Evolutionary conservation across 139 green algal genomes (phyloP).

Genomic region (Tetradesmus obliquus): DNA sequence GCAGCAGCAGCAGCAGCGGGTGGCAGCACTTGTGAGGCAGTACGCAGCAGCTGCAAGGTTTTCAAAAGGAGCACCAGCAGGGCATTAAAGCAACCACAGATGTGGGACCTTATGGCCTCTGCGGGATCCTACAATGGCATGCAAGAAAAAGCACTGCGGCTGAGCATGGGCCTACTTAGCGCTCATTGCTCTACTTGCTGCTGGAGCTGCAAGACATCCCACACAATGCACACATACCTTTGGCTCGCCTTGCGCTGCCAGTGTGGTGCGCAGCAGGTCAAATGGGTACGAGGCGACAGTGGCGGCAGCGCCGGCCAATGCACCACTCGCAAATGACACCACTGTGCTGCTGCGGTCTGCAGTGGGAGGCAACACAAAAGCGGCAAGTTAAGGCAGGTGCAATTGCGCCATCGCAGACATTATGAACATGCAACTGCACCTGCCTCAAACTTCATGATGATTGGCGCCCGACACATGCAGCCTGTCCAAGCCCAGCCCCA

Average conservation of each 20-base stretch:
- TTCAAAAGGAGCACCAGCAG: too few relatives aligned
- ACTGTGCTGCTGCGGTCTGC: conserved; percentile 38
- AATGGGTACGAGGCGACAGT: conserved; percentile 98
- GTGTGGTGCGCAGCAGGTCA: conserved; percentile 96
- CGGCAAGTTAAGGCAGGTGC: background rate
- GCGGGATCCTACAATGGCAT: background rate
- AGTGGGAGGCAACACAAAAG: background rate
- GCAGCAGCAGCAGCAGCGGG: background rate
- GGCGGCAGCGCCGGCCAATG: conserved; percentile 87
- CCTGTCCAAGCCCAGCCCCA: too few relatives aligned
- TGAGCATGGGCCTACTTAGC: too few relatives aligned
- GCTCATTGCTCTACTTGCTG: too few relatives aligned
- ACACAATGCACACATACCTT: conserved; percentile 60
- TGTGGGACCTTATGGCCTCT: background rate
- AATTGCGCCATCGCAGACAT: background rate
- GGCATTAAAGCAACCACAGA: too few relatives aligned
- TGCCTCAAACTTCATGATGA: background rate
- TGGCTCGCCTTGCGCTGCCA: conserved; percentile 96
- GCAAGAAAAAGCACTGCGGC: too few relatives aligned
- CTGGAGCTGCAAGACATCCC: too few relatives aligned
- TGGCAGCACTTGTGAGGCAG: too few relatives aligned
- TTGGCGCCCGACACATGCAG: background rate
- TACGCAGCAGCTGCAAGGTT: too few relatives aligned
- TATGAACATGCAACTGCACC: background rate
- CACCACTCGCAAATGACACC: conserved; percentile 90